phyloP scores from a whole-genome alignment of 345 rosid species.

The Lepidium didymum region DNA sequence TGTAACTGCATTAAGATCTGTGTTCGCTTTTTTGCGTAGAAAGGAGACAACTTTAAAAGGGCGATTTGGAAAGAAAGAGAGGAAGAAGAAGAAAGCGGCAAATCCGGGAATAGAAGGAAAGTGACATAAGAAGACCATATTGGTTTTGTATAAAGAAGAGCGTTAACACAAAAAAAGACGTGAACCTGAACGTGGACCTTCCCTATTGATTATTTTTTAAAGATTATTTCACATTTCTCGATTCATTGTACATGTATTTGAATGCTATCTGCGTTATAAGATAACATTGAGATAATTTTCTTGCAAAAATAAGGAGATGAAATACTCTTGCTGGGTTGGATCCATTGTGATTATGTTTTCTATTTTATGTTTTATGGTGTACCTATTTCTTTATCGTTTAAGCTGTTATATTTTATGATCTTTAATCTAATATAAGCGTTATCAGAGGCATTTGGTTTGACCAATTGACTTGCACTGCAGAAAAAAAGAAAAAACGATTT shows the following conservation, averaged over 20 bases:
- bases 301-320: neutral
- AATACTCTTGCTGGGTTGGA: neutral
- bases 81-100: constrained; percentile 27
- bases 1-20: constrained; percentile 28
- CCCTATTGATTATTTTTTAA: neutral
- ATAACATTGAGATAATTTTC: neutral
- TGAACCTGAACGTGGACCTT: constrained; percentile 15
- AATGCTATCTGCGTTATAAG: neutral
- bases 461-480: too few species aligned
- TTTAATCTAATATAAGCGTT: too few species aligned
- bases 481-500: too few species aligned
- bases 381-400: too few species aligned
- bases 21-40: constrained; percentile 19
- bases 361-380: too few species aligned
- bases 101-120: constrained; percentile 24
- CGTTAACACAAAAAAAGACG: neutral
- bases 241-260: neutral
- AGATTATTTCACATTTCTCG: neutral
- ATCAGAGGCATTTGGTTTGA: too few species aligned
- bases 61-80: neutral
- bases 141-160: constrained; percentile 12
- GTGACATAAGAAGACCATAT: constrained; percentile 22
- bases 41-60: constrained; percentile 18
- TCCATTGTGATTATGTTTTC: too few species aligned
- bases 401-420: too few species aligned